Base-by-base conservation (phyloP, 148 eudicot species). In the Selenicereus undatus region DNA sequence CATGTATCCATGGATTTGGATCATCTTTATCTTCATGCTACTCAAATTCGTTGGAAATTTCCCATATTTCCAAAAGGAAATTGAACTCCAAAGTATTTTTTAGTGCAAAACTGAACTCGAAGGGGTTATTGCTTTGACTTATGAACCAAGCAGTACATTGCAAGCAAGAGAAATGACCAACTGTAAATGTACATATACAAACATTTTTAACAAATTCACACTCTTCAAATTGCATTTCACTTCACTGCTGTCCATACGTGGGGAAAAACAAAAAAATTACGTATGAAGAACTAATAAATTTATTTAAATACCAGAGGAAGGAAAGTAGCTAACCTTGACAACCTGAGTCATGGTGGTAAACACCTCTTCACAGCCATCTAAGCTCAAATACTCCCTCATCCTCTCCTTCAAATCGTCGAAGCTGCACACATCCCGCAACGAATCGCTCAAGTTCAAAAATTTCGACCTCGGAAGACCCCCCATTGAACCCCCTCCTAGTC, bases 321-420 rank as follows among this genome's bases (percentile, higher is more conserved):
- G 21, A 82, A 39, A 51, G 70, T 56, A 36, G 60, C 85, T 17
- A 79, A 91, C 99, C 97, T 93, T 95, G 79, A 91, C 82, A 60
- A 93, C 91, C 24, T 81, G 97, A 81, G 90, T 83, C 95, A 96
- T 92, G 21, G 89, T 85, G 82, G 79, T 81, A 43, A 96, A 90
- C 52, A 96, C 88, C 81, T 96, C 97, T 80, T 89, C 81, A 81
- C 97, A 96, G 54, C 88, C 68, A 51, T 82, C 92, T 72, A 91
- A 88, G 70, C 92, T 91, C 92, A 96, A 81, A 81, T 89, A 93
- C 75, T 87, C 92, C 80, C 91, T 82, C 98, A 96, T 88, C 52
- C 99, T 89, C 81, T 86, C 87, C 80, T 89, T 89, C 88, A 96
- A 85, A 87, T 96, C 99, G n/a, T 93, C 98, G 27, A 96, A 89